These are phyloP conservation scores for Streptanthus diversifolius DNA, from an alignment of 345 rosid genomes.

Conservation along the genomic window DNA sequence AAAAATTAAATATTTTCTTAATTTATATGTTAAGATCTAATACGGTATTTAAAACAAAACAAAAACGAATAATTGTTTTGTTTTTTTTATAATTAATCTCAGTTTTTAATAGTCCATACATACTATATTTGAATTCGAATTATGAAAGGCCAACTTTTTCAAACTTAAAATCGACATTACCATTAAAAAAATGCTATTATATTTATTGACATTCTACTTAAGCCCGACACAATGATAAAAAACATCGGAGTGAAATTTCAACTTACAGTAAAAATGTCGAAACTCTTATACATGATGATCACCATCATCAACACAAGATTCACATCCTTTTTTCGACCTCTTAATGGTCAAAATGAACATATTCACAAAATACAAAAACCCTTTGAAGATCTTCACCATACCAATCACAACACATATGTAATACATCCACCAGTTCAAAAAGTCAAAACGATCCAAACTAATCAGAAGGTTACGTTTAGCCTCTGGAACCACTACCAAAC, in stretches of 20 bases:
- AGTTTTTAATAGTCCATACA: no score
- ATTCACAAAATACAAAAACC: constrained; percentile 36
- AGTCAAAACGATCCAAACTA: constrained; percentile 36
- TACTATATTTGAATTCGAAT: no score
- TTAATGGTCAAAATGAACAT: constrained; percentile 25
- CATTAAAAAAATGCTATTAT: no score
- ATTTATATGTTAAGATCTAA: no score
- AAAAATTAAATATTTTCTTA: no score
- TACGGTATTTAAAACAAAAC: no score
- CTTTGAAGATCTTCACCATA: constrained; percentile 51
- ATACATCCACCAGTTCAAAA: constrained; percentile 67
- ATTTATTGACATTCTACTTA: no score
- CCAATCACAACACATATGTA: constrained; percentile 61
- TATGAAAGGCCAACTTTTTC: no score
- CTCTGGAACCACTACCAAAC: constrained; percentile 46
- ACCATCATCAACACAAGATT: neutral
- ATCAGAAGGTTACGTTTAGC: constrained; percentile 40
- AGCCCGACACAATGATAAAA: no score
- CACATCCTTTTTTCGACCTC: constrained; percentile 27
- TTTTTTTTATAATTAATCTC: no score
- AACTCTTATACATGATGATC: constrained; percentile 29
- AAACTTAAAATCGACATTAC: neutral
- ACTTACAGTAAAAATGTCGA: neutral
- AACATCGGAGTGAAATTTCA: neutral
- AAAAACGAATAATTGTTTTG: no score